Base-by-base conservation (phyloP, 495 filamentous ascomycete species). In the Tuber magnatum region DNA sequence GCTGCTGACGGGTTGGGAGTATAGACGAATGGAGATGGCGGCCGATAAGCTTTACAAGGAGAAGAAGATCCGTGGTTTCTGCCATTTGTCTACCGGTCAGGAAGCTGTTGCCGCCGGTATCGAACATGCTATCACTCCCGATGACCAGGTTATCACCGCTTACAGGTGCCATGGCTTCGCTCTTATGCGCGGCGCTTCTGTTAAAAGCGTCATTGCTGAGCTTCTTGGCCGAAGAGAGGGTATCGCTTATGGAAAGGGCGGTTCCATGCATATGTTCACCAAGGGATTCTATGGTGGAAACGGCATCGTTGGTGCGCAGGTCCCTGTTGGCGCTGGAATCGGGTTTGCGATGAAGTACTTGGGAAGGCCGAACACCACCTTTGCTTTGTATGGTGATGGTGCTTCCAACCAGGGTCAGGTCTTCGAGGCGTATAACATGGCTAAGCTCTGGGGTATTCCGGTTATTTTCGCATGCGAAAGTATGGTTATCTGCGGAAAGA, bases 341-440 rank as follows among this genome's bases (percentile, higher is more conserved):
- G 95, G 93, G 78, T 99, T 99, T 81, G 96, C 95, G 69, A 94
- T 98, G 87, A 91, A 97, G 86, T 99, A 99, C 87, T 90, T 89
- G 84, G 89, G 88, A 81, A 89, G 91, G 85, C 88, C 91, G 85
- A 93, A 92, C 83, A 92, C 92, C 71, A 92, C 92, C 74, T 88
- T 99, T 78, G 89, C 93, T 74, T 88, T 99, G 72, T 99, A 99
- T 84, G 95, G 94, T 88, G 95, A 99, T 81, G 95, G 95, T 86
- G 95, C 95, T 75, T 91, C 90, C 86, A 99, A 99, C 87, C 95
- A 99, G 88, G 95, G 95, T 80, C 95, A 99, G 86, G 96, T 99
- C 76, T 99, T 99, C 83, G 95, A 99, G 88, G 93, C 95, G 74
- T 99, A 97, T 89, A 99, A 99, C 90, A 99, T 99, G 95, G 95